Base-by-base conservation (phyloP, 225 moss, liverwort and hornwort species). In the Marchantia paleacea region DNA sequence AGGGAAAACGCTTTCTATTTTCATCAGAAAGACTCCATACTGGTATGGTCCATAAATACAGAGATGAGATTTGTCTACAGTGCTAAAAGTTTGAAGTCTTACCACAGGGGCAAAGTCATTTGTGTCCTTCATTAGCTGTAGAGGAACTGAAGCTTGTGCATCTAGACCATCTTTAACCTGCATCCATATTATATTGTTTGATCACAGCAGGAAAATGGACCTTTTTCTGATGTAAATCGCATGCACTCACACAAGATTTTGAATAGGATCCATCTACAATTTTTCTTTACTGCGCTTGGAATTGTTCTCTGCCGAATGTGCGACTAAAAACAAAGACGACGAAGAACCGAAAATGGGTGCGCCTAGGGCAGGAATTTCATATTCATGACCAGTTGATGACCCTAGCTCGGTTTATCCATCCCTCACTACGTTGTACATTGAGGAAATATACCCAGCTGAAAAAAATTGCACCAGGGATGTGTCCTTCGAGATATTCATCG, bases 401-500 rank as follows among this genome's bases (percentile, higher is more conserved):
- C 20, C 6, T 18, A 9, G 58, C 14, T 19, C 18, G 20, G 13
- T 15, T 58, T 18, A 58, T 16, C 5, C 13, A 16, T 58, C 6
- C 20, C 58, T 58, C 14, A 58, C 16, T 16, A 15, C 2, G 66
- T 13, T 28, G 2, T 66, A 29, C 3, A 66, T 19, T 20, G n/a
- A 80, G 18, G 49, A 51, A 80, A 28, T 31, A 31, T 69, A 82
- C 82, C 82, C 82, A 82, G 54, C 58, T 76, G 69, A 82, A 82
- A 52, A 82, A 82, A 18, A 82, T 55, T 7, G 82, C 76, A 16
- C 82, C 82, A 58, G 82, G 82, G 47, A 82, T 78, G 64, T 82
- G 82, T 16, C 82, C 82, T 82, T 82, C 75, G 19, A 82, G 67
- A 62, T 82, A 77, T 18, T 82, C 82, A 51, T 77, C 78, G 52